A percentile compares a stretch with the other conserved stretches of the same genome.
phyloP scores from a whole-genome alignment of 768 basidiomycete species.

The Mycena olivaceomarginata region DNA sequence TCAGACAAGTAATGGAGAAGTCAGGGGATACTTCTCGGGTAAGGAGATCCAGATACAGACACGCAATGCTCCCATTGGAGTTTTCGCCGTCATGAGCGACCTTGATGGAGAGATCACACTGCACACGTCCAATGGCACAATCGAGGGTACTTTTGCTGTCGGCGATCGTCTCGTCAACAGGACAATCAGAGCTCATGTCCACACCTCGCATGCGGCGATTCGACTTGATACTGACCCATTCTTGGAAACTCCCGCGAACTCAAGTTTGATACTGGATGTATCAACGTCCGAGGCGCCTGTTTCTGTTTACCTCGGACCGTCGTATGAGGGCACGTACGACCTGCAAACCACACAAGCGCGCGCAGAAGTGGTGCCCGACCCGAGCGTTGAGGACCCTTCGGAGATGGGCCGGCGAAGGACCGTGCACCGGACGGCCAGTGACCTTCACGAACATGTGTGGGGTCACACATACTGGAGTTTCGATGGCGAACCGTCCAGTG shows the following conservation, averaged over 20 bases:
- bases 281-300: constrained; percentile 8
- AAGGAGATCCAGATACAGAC: constrained; percentile 11
- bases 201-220: constrained; percentile 19
- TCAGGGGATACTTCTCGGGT: not conserved
- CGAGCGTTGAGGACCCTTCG: constrained; percentile 2
- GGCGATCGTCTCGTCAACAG: not conserved
- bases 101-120: constrained; percentile 17
- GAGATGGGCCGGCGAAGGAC: constrained; percentile 21
- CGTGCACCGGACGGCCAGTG: not conserved
- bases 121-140: not conserved
- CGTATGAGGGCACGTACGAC: constrained; percentile 15
- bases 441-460: not conserved
- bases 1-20: constrained; percentile 23
- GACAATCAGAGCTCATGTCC: not conserved
- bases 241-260: constrained; percentile 19
- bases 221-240: not conserved
- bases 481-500: constrained; percentile 7
- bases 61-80: constrained; percentile 6
- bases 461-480: constrained; percentile 23
- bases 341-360: not conserved
- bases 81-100: not conserved
- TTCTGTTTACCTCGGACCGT: not conserved
- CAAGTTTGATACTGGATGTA: constrained; percentile 17
- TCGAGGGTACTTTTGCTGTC: not conserved
- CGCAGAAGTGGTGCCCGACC: constrained; percentile 2